phyloP scores from a whole-genome alignment of 768 basidiomycete species.

The Tulasnella sp. region DNA sequence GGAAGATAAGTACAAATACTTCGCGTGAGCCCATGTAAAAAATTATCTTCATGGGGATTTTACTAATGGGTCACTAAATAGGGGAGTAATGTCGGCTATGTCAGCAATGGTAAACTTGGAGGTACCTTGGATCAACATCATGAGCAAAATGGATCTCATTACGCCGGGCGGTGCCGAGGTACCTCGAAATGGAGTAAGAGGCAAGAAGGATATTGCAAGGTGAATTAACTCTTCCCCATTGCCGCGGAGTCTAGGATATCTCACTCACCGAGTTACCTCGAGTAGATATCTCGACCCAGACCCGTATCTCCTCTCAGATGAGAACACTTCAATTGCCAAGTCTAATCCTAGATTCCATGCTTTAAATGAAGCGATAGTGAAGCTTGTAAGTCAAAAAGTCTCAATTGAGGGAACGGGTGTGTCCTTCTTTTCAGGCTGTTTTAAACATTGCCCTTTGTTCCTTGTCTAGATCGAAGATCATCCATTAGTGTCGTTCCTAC shows the following conservation, averaged over 20 bases:
- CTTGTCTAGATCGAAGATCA: conserved; percentile 83
- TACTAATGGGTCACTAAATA: conserved; percentile 22
- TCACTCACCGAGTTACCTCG: too few species aligned
- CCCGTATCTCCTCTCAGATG: conserved; percentile 54
- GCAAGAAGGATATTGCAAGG: conserved; percentile 73
- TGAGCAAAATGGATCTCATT: conserved; percentile 99
- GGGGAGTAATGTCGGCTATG: conserved; percentile 95
- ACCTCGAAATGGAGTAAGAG: conserved; percentile 59
- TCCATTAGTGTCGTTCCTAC: conserved; percentile 92
- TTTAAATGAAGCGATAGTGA: conserved; percentile 88
- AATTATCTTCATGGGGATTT: conserved; percentile 3
- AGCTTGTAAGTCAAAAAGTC: conserved; percentile 47
- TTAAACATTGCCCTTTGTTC: not conserved
- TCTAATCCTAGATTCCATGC: conserved; percentile 78
- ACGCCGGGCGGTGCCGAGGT: conserved; percentile 43
- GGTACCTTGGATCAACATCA: conserved; percentile 91
- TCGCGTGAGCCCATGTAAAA: conserved; percentile 42
- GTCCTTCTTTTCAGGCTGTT: too few species aligned
- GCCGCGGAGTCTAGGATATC: not conserved
- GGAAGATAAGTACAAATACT: conserved; percentile 98
- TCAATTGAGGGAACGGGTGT: not conserved
- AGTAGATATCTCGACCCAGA: conserved; percentile 87
- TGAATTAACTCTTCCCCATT: conserved; percentile 25
- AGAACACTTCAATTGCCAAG: conserved; percentile 28
- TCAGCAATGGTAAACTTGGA: conserved; percentile 98